Base-by-base conservation (phyloP, 805 yeast genomes). In the Tanozyma kutaoensis region DNA sequence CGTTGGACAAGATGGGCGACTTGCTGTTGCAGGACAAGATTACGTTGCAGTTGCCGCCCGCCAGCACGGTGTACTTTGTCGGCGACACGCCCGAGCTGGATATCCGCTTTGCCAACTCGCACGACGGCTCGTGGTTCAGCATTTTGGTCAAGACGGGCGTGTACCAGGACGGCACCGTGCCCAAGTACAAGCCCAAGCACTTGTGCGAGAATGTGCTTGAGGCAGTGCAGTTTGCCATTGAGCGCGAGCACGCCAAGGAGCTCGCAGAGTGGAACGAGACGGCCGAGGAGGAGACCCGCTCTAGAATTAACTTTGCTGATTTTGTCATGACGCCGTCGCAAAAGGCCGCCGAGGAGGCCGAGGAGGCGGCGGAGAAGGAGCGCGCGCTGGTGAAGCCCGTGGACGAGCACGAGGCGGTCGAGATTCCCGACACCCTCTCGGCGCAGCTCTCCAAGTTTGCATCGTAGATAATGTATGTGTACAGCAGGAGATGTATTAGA, bases 51-150 rank as follows among this genome's bases (percentile, higher is more conserved):
- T 55, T 80, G 37, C 91, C 91, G 5, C 86, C 86, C 4, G 84
- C 91, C 3, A 74, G 82, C 4, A 79, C 91, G 0, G 93, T 81
- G 11, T 80, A 80, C 50, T 81, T 80, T 54, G 91, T 80, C 27
- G 93, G 93, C 42, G 93, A 80, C 46, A 80, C 93, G 10, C 93
- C 93, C 12, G 93, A 80, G 54, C 76, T 86, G 5, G 93, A 80
- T 50, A 80, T 80, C 36, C 62, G 91, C 50, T 81, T 81, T 55
- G 93, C 93, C 28, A 80, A 80, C 56, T 74, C 85, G 12, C 88
- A 79, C 52, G 91, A 80, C 46, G 70, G 70, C 33, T 72, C 84
- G 17, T 80, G 93, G 93, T 73, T 66, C 52, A 79, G 93, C 15
- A 80, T 81, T 32, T 61, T 80, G 43, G 93, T 80, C 22, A 76